These are phyloP conservation scores for Magnusiomyces suaveolens DNA, from an alignment of 1,139 yeast species.

Conservation along the genomic window DNA sequence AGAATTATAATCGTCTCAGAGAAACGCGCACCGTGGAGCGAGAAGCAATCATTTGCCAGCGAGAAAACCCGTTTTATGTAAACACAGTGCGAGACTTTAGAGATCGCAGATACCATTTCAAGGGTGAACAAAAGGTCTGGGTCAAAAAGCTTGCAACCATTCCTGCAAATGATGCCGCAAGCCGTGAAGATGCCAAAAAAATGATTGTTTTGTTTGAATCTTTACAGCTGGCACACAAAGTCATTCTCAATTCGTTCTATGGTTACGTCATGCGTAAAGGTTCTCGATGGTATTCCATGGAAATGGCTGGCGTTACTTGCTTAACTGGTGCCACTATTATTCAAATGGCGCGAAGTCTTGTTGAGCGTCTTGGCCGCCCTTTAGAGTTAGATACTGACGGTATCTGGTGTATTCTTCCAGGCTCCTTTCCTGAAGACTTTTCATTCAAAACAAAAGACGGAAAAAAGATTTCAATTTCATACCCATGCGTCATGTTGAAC, in stretches of 20 bases:
- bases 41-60: slow-evolving; percentile 91
- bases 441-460: slow-evolving; percentile 66
- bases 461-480: slow-evolving; percentile 65
- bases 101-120: slow-evolving; percentile 93
- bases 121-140: slow-evolving; percentile 91
- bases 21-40: slow-evolving; percentile 77
- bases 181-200: slow-evolving; percentile 75
- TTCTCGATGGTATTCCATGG: slow-evolving; percentile 98
- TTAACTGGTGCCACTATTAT: slow-evolving; percentile 95
- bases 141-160: slow-evolving; percentile 64
- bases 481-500: slow-evolving; percentile 95
- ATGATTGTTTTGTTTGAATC: slow-evolving; percentile 94
- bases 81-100: slow-evolving; percentile 90
- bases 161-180: slow-evolving; percentile 45
- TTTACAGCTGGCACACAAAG: slow-evolving; percentile 92
- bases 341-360: slow-evolving; percentile 89
- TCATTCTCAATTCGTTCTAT: slow-evolving; percentile 89
- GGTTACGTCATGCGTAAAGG: slow-evolving; percentile 99
- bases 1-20: slow-evolving; percentile 72
- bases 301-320: slow-evolving; percentile 99
- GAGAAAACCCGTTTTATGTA: slow-evolving; percentile 95
- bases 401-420: slow-evolving; percentile 96
- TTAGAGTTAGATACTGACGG: slow-evolving; percentile 97
- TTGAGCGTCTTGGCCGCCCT: slow-evolving; percentile 93
- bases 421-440: slow-evolving; percentile 85